Percentiles rank a stretch among this genome's conserved stretches.
These are phyloP conservation scores for Pseudoperonospora humuli DNA, from an alignment of 352 stramenopile genomes.

Conservation along the genomic window DNA sequence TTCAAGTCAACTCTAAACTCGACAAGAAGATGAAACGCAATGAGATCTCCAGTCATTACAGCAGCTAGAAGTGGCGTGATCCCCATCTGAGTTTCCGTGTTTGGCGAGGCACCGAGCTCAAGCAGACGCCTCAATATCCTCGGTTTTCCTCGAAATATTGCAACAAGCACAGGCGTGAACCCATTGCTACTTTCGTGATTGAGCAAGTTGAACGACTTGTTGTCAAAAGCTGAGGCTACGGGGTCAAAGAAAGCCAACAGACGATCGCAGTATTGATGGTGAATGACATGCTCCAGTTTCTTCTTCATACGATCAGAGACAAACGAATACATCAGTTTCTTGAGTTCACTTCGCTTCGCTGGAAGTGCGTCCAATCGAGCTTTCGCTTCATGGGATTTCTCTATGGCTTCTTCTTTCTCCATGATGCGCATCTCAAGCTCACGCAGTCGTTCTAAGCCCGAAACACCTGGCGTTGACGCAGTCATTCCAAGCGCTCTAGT, in stretches of 20 bases:
- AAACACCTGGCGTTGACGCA: too few species aligned
- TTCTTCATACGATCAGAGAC: slow-evolving; percentile 18
- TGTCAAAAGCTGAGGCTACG: slow-evolving; percentile 3
- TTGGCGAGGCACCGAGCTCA: slow-evolving; percentile 34
- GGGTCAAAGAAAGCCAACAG: slow-evolving; percentile 37
- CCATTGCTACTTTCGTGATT: slow-evolving; percentile 52
- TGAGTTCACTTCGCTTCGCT: too few species aligned
- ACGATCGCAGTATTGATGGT: slow-evolving; percentile 28
- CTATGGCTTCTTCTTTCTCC: too few species aligned
- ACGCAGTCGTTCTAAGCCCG: too few species aligned
- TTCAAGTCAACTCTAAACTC: slow-evolving; percentile 36
- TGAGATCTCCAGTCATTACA: slow-evolving; percentile 37
- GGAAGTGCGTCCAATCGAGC: slow-evolving; percentile 45
- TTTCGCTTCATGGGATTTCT: too few species aligned
- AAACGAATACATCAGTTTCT: too few species aligned
- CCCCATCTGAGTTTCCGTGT: slow-evolving; percentile 33
- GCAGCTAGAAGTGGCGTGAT: slow-evolving; percentile 46
- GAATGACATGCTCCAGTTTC: slow-evolving; percentile 45
- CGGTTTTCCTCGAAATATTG: slow-evolving; percentile 36
- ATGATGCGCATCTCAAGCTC: too few species aligned
- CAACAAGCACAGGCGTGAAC: slow-evolving; percentile 39
- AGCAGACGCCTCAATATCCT: slow-evolving; percentile 36
- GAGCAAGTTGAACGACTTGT: slow-evolving; percentile 16
- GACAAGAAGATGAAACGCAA: slow-evolving; percentile 37
- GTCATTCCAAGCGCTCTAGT: too few species aligned